Base-by-base conservation (phyloP, 495 filamentous ascomycete species). In the Halenospora varia region DNA sequence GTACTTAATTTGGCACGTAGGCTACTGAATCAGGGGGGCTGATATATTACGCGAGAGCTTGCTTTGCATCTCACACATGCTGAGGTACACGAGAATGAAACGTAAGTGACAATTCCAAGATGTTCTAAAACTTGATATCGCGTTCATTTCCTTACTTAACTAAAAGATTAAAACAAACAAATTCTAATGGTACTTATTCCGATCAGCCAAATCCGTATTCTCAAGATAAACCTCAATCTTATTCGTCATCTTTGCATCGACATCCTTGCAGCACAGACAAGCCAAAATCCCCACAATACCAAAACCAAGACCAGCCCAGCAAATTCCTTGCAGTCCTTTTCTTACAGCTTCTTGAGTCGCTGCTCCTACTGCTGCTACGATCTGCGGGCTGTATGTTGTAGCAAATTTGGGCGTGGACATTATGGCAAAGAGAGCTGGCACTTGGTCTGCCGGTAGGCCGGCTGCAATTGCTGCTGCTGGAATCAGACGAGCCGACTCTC, bases 181-280 rank as follows among this genome's bases (percentile, higher is more conserved):
- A n/a, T n/a, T n/a, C 51, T n/a, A 67, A 62, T 64, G 64, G 15
- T 61, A 66, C 55, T 62, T 55, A 41, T 69, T 69, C 62, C 59
- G 68, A 26, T 63, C 59, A 13, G 66, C 66, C 18, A 63, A 23
- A 10, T 53, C 60, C 39, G 65, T 63, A 47, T 69, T 69, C 63
- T 69, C 66, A 48, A 69, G 63, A 55, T 61, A 69, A 46, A 68
- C 52, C 48, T 69, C 66, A 50, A 69, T 69, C 63, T 68, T 65
- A 29, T 64, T 53, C 24, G 57, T 64, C 66, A 69, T 69, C 60
- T 66, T 68, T 18, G 46, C 26, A 18, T 51, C 64, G 53, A 70
- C 67, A 53, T 72, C 69, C 22, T 62, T 60, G 44, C 64, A 70
- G 25, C 51, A 64, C 11, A 61, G 17, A 57, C 64, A 70, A 0